Evolutionary conservation across 257 asterid genomes (phyloP).

Genomic region (Catharanthus roseus): DNA sequence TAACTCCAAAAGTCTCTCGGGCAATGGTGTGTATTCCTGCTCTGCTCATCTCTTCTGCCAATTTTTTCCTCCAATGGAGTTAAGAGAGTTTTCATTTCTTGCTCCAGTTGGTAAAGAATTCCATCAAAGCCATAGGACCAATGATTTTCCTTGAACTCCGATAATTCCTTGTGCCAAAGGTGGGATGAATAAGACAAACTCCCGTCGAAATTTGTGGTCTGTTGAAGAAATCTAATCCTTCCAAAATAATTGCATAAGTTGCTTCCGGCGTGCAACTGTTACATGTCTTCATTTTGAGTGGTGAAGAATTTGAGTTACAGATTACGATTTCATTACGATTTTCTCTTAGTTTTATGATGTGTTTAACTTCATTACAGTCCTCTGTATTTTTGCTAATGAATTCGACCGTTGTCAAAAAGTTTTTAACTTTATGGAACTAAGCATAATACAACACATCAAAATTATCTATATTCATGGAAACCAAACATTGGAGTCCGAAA

Average conservation of each 20-base stretch:
- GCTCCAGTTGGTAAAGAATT: slow-evolving; percentile 31
- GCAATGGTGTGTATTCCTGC: slow-evolving; percentile 53
- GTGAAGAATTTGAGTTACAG: slow-evolving; percentile 31
- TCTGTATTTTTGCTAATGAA: slow-evolving; percentile 33
- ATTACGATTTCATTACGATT: slow-evolving; percentile 46
- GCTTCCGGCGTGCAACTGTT: slow-evolving; percentile 73
- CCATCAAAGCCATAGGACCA: slow-evolving; percentile 24
- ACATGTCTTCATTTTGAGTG: slow-evolving; percentile 49
- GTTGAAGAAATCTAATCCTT: slow-evolving; percentile 52
- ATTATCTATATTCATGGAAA: neutral
- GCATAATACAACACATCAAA: neutral
- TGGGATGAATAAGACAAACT: slow-evolving; percentile 54
- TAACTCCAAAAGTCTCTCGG: no score
- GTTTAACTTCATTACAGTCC: slow-evolving; percentile 34
- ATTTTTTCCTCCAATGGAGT: slow-evolving; percentile 49
- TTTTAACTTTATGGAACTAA: neutral
- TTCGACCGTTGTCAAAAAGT: slow-evolving; percentile 36
- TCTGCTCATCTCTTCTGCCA: slow-evolving; percentile 51
- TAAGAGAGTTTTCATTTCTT: slow-evolving; percentile 16
- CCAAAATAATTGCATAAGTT: slow-evolving; percentile 53
- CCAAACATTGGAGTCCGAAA: neutral
- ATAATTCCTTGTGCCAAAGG: slow-evolving; percentile 15
- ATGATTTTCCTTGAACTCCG: slow-evolving; percentile 18
- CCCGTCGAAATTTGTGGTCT: slow-evolving; percentile 38
- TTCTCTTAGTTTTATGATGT: slow-evolving; percentile 37